Conservation (phyloP, 805 yeast genomes). For the Zygotorulaspora danielsina region DNA sequence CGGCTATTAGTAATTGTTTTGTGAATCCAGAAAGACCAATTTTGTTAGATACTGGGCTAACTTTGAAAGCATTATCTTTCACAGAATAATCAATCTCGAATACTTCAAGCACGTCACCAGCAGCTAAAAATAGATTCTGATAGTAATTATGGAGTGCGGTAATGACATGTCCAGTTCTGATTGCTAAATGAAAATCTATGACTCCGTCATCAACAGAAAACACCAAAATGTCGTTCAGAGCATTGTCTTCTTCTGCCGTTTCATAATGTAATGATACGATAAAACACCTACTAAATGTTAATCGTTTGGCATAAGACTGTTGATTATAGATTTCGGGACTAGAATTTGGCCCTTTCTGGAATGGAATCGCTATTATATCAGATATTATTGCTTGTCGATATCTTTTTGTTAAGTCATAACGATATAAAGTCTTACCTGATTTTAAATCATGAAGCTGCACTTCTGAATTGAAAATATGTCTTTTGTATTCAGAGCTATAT, state of each 20-base stretch:
- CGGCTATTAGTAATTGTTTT: neutral
- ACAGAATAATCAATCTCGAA: slow-evolving; percentile 35
- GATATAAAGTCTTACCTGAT: slow-evolving; percentile 5
- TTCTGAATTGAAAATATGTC: slow-evolving; percentile 8
- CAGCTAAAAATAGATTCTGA: slow-evolving; percentile 31
- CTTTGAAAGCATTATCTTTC: slow-evolving; percentile 34
- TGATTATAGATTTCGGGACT: slow-evolving; percentile 3
- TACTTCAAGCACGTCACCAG: slow-evolving; percentile 33
- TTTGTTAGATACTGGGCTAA: slow-evolving; percentile 25
- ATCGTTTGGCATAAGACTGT: slow-evolving; percentile 33
- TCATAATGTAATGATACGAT: slow-evolving; percentile 36
- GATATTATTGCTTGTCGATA: slow-evolving; percentile 24
- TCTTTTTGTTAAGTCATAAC: slow-evolving; percentile 12
- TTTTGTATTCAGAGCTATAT: slow-evolving; percentile 7
- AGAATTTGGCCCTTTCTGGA: slow-evolving; percentile 1
- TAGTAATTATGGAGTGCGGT: slow-evolving; percentile 28
- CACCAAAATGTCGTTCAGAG: slow-evolving; percentile 31
- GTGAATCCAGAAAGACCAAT: slow-evolving; percentile 16
- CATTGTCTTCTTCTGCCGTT: slow-evolving; percentile 28
- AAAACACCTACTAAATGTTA: slow-evolving; percentile 37
- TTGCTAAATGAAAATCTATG: slow-evolving; percentile 27
- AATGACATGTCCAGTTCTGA: slow-evolving; percentile 20
- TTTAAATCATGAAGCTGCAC: slow-evolving; percentile 19
- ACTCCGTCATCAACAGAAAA: slow-evolving; percentile 36
- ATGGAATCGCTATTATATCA: slow-evolving; percentile 21